A percentile compares a stretch with the other conserved stretches of the same genome.
Conservation (phyloP, 192 early-diverging fungal species). For the Phycomyces nitens region DNA sequence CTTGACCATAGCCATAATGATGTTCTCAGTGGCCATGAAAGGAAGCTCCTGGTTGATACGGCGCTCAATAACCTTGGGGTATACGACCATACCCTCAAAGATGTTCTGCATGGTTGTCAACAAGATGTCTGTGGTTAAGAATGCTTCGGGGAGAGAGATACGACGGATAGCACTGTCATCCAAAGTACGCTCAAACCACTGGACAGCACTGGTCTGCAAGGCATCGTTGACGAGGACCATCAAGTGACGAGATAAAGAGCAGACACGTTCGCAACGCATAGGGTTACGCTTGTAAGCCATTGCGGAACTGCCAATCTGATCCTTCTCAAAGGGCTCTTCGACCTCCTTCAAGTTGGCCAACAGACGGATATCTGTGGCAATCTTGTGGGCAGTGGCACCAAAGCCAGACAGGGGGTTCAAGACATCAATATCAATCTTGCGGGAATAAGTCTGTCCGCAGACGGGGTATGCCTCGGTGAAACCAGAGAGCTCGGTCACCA, state of each 20-base stretch:
- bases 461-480: constrained; percentile 85
- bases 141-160: constrained; percentile 93
- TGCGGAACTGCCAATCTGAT: constrained; percentile 97
- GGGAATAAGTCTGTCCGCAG: constrained; percentile 96
- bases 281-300: constrained; percentile 99
- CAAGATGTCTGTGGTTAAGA: constrained; percentile 96
- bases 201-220: constrained; percentile 84
- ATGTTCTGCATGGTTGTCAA: constrained; percentile 94
- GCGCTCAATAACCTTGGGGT: constrained; percentile 89
- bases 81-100: constrained; percentile 95
- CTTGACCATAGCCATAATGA: constrained; percentile 99
- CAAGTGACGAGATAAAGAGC: constrained; percentile 91
- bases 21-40: constrained; percentile 99
- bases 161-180: constrained; percentile 97
- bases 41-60: constrained; percentile 93
- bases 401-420: constrained; percentile 83
- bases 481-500: constrained; percentile 86
- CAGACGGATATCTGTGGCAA: constrained; percentile 93
- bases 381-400: constrained; percentile 94
- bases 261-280: constrained; percentile 97
- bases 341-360: constrained; percentile 96
- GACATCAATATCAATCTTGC: constrained; percentile 96
- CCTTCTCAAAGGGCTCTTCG: constrained; percentile 99
- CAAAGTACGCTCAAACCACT: constrained; percentile 97
- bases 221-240: constrained; percentile 88